Evolutionary conservation across 768 basidiomycete genomes (phyloP), one percentile per base, ranked within the genome.

Genomic region (Tephrocybe rancida): DNA sequence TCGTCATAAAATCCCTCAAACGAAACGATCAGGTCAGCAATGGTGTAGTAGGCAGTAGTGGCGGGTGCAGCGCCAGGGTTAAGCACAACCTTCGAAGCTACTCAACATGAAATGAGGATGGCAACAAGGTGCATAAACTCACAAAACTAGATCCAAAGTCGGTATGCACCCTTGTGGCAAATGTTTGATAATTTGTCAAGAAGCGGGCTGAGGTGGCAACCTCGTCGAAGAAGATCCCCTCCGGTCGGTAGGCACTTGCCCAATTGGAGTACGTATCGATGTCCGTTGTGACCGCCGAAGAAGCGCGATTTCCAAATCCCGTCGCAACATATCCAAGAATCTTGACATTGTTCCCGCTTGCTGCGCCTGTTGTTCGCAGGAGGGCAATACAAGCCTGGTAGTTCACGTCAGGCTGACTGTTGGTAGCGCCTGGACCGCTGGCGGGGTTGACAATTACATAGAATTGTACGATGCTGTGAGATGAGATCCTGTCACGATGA

Each of bases 171-270:
- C 47, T 41, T 3, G 56, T 24, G 7, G 60, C 51, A 44, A 60
- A 71, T 3, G 46, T 46, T 30, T 63, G 50, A 43, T 73, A 73
- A 44, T 42, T 56, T 1, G 56, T 26, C 10, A 71, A 26, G 14
- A 60, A 47, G 5, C 25, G 34, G 5, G 52, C 44, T 16, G 53
- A 48, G 3, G 60, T 61, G 6, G 57, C 45, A 4, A 61, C 66
- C 50, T 74, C 64, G 45, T 74, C 71, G 57, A 72, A 70, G 54
- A 72, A 72, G n/a, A 74, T 69, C 3, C 72, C 71, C 13, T 67
- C 58, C 0, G 64, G 63, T 3, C 62, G 54, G 54, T 71, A 73
- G 1, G 67, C 43, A 11, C 58, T 47, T 0, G 52, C 48, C 72
- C 72, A 73, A 2, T 55, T 48, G 3, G 49, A 54, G 45, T 74